Evolutionary conservation across 805 yeast genomes (phyloP).

Genomic region (Zygotorulaspora chibaensis): DNA sequence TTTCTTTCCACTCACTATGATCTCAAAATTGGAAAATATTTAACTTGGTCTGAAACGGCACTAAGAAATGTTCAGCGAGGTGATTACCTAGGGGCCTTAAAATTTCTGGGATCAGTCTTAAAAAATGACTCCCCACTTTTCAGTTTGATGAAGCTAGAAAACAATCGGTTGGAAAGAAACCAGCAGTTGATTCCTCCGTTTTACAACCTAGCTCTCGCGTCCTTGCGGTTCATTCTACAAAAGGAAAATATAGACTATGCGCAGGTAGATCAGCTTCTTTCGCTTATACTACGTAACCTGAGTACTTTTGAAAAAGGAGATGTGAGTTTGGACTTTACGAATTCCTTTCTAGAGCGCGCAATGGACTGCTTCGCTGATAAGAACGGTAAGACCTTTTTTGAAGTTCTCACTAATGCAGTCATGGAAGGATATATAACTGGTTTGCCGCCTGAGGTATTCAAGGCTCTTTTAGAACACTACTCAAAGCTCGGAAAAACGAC

Average conservation of each 20-base stretch:
- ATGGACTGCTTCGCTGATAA: constrained; percentile 16
- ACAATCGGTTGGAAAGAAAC: constrained; percentile 13
- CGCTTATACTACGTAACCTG: constrained; percentile 10
- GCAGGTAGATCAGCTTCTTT: constrained; percentile 18
- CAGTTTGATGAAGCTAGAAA: constrained; percentile 17
- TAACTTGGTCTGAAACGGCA: constrained; percentile 33
- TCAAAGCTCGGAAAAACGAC: constrained; percentile 41
- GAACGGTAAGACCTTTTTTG: constrained; percentile 43
- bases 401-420: constrained; percentile 49
- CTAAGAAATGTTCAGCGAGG: constrained; percentile 30
- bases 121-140: constrained; percentile 17
- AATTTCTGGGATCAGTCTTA: constrained; percentile 20
- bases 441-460: constrained; percentile 62
- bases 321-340: neutral
- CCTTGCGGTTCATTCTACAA: constrained; percentile 24
- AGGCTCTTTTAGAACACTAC: constrained; percentile 54
- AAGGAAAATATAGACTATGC: constrained; percentile 9
- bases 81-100: constrained; percentile 28
- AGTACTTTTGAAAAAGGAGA: constrained; percentile 7
- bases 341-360: constrained; percentile 15
- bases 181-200: constrained; percentile 30
- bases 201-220: constrained; percentile 29
- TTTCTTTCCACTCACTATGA: constrained; percentile 26
- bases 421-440: constrained; percentile 41
- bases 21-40: constrained; percentile 26